Evolutionary conservation across 1,139 yeast genomes (phyloP).

Genomic region (Hansenula lynferdii): DNA sequence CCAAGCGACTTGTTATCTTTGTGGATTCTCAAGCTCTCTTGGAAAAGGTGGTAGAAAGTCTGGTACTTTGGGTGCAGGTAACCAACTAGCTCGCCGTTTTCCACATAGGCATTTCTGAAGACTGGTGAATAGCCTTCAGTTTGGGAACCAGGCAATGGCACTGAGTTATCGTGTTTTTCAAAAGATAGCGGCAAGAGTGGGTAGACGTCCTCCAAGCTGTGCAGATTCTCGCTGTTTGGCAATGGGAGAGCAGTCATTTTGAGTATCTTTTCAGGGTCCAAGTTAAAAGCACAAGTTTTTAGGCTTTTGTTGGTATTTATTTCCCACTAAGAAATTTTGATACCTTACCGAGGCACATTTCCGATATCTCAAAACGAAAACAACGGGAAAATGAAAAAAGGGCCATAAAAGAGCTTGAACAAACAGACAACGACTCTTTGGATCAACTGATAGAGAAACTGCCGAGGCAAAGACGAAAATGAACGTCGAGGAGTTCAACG

Average conservation of each 20-base stretch:
- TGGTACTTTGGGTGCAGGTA: constrained; percentile 34
- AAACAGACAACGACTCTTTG: too few species aligned
- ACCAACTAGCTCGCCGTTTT: constrained; percentile 25
- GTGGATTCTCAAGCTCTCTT: constrained; percentile 26
- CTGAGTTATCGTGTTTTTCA: constrained; percentile 15
- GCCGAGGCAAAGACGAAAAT: background rate
- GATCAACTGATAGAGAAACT: too few species aligned
- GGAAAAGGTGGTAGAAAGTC: constrained; percentile 38
- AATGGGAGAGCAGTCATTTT: constrained; percentile 15
- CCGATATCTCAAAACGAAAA: too few species aligned
- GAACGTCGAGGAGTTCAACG: constrained; percentile 6
- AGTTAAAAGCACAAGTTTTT: too few species aligned
- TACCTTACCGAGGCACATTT: too few species aligned
- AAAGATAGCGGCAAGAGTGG: constrained; percentile 13
- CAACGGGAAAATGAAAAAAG: too few species aligned
- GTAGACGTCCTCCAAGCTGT: constrained; percentile 5
- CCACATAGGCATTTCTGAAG: constrained; percentile 35
- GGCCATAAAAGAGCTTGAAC: too few species aligned
- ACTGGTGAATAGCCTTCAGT: constrained; percentile 37
- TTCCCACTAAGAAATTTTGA: too few species aligned
- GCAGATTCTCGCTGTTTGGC: constrained; percentile 5
- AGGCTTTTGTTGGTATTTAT: too few species aligned
- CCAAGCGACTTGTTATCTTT: constrained; percentile 35
- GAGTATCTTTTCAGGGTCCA: background rate
- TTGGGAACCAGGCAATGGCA: constrained; percentile 18